Conservation (phyloP, 768 basidiomycete genomes). For the Bullera alba region DNA sequence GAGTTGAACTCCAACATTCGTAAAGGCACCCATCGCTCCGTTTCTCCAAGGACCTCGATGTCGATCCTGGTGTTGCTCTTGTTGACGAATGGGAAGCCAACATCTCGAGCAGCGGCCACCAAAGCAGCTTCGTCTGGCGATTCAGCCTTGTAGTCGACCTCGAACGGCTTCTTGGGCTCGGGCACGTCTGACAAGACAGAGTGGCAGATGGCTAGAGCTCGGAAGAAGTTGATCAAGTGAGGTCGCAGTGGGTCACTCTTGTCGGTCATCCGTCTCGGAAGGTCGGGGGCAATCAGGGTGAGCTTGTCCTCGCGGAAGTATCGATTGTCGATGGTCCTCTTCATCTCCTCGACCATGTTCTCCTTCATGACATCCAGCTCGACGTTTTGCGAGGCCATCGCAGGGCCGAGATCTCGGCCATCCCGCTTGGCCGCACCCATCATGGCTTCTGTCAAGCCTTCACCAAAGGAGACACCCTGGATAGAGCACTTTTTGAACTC, state of each 20-base stretch:
- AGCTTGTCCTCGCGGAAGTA: slow-evolving; percentile 73
- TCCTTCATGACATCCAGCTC: slow-evolving; percentile 62
- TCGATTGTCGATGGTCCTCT: slow-evolving; percentile 77
- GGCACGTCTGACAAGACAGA: slow-evolving; percentile 71
- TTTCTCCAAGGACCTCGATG: slow-evolving; percentile 84
- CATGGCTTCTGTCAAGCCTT: slow-evolving; percentile 92
- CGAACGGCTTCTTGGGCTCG: slow-evolving; percentile 58
- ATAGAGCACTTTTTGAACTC: slow-evolving; percentile 96
- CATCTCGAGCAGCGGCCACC: slow-evolving; percentile 83
- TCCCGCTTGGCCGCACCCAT: slow-evolving; percentile 81
- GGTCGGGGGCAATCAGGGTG: slow-evolving; percentile 77
- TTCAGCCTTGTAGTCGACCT: slow-evolving; percentile 87
- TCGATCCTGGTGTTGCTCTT: slow-evolving; percentile 68
- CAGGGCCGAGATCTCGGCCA: slow-evolving; percentile 56
- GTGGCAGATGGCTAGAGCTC: slow-evolving; percentile 91
- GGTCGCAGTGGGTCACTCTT: slow-evolving; percentile 55
- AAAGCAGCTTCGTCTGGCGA: slow-evolving; percentile 92
- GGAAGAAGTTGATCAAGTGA: slow-evolving; percentile 76
- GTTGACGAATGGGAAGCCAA: slow-evolving; percentile 81
- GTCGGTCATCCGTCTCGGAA: slow-evolving; percentile 70
- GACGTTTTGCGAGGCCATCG: slow-evolving; percentile 64
- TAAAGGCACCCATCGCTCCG: slow-evolving; percentile 70
- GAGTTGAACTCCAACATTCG: slow-evolving; percentile 89
- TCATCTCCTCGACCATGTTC: slow-evolving; percentile 69
- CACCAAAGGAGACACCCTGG: slow-evolving; percentile 75